Evolutionary conservation across 208 protist genomes (phyloP), one percentile per base, ranked within the genome.

Genomic region (Leishmania major): DNA sequence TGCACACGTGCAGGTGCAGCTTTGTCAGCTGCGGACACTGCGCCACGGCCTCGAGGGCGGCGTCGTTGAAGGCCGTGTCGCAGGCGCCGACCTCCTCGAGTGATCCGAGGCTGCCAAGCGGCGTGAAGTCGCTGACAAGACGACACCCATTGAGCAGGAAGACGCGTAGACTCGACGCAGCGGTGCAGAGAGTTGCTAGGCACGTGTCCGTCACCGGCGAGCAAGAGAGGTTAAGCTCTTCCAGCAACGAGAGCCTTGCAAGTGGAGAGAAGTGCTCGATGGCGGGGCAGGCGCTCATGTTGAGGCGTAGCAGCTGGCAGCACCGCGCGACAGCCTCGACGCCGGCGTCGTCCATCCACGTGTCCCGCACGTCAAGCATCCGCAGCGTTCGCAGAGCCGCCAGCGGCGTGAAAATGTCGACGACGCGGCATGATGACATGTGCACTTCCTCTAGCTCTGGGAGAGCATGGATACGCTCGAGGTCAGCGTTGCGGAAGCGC

Each of bases 1-100:
- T 64, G 78, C 82, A 86, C 11, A 86, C 57, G 78, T 86, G 82
- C 22, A 86, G 62, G 73, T 86, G 82, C 72, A 86, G n/a, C 78
- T 47, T 72, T 25, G 73, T 22, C 40, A 86, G 72, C 49, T 40
- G 70, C 2, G 49, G 25, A 69, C 78, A 86, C 53, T 86, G 77
- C 8, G 73, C 74, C 37, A 86, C 62, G 4, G 82, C 82, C 55
- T 79, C 51, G 37, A 86, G 70, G 2, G 71, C 77, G 0, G 60
- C 64, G 57, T 86, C 78, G 73, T 79, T 62, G 73, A 86, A 86
- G 64, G 77, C 78, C 5, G 77, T 85, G 57, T 84, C 78, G 47
- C 77, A 84, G 53, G 72, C 84, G 5, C 67, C 75, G 19, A 88
- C n/a, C 40, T 83, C 81, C 78, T 78, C 73, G 6, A 88, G 35